These are phyloP conservation scores for Saccharomycopsis synnaedendra DNA, from an alignment of 805 yeast species.

Conservation along the genomic window DNA sequence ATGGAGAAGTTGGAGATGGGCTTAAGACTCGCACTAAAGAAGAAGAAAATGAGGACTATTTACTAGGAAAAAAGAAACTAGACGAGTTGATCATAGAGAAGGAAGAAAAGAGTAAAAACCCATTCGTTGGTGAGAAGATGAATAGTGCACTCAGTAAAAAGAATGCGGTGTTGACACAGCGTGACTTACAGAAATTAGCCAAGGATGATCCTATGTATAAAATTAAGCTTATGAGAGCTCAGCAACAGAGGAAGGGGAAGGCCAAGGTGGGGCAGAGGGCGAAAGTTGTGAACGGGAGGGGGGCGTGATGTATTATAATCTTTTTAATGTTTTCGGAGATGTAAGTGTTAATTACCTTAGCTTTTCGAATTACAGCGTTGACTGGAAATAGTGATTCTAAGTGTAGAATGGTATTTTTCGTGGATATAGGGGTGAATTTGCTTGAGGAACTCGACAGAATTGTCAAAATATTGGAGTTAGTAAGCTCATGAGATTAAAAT, in stretches of 20 bases:
- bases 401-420: no score
- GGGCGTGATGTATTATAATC: background rate
- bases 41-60: conserved; percentile 33
- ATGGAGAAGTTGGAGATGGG: conserved; percentile 21
- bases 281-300: background rate
- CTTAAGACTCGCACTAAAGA: conserved; percentile 17
- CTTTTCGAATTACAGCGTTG: no score
- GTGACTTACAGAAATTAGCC: conserved; percentile 18
- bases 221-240: conserved; percentile 21
- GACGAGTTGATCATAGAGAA: conserved; percentile 25
- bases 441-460: no score
- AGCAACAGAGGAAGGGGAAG: background rate
- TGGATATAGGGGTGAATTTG: no score
- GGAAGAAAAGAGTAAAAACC: background rate
- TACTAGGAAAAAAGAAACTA: conserved; percentile 40
- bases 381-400: no score
- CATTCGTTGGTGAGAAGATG: background rate
- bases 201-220: conserved; percentile 41
- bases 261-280: background rate
- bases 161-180: conserved; percentile 14
- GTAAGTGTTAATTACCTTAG: no score
- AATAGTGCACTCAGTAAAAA: conserved; percentile 17
- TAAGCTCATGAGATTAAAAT: no score
- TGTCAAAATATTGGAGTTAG: no score
- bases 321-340: no score